A percentile compares a stretch with the other conserved stretches of the same genome.
Conservation (phyloP, 2,329 filamentous ascomycete genomes). For the Claviceps spartinae region DNA sequence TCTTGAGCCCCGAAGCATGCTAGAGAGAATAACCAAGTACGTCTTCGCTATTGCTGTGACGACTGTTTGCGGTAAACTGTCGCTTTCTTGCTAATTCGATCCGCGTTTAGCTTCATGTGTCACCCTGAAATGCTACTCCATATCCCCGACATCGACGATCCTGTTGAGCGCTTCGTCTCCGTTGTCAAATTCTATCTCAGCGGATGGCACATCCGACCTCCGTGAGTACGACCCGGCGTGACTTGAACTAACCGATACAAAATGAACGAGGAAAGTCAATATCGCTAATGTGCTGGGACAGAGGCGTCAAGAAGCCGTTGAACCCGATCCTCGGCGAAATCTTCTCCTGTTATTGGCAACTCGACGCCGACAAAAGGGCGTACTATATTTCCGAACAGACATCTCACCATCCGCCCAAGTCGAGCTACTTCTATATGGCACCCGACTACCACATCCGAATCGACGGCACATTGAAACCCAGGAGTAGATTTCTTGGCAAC, state of each 20-base stretch:
- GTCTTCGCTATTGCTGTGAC: slow-evolving; percentile 16
- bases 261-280: neutral
- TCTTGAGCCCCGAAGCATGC: slow-evolving; percentile 91
- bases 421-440: slow-evolving; percentile 97
- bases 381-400: slow-evolving; percentile 98
- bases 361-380: slow-evolving; percentile 67
- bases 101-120: slow-evolving; percentile 78
- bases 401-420: slow-evolving; percentile 95
- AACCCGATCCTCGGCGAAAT: slow-evolving; percentile 94
- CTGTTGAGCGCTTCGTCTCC: slow-evolving; percentile 75
- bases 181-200: slow-evolving; percentile 97
- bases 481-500: slow-evolving; percentile 91
- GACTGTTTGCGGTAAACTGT: neutral
- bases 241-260: neutral
- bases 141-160: slow-evolving; percentile 79
- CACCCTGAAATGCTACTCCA: slow-evolving; percentile 90
- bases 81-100: neutral
- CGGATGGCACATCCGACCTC: slow-evolving; percentile 96
- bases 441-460: slow-evolving; percentile 89
- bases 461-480: slow-evolving; percentile 86
- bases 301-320: slow-evolving; percentile 93
- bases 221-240: slow-evolving; percentile 42
- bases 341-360: slow-evolving; percentile 92
- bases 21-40: slow-evolving; percentile 97
- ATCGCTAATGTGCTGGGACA: slow-evolving; percentile 21